Conservation (phyloP, 352 stramenopile genomes). For the Globisporangium radiosum region DNA sequence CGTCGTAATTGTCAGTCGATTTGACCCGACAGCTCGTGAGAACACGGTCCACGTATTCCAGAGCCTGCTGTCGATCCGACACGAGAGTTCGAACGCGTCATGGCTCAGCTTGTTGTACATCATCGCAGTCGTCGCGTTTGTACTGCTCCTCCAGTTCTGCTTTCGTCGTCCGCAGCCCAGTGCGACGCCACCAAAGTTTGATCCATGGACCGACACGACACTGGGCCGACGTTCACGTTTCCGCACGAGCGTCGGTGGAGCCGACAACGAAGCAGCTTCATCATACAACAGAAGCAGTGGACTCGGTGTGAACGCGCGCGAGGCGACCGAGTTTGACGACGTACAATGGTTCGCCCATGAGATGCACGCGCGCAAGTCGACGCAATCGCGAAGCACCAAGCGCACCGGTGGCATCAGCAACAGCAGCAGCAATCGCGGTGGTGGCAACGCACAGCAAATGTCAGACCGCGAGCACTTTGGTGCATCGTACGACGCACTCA, state of each 20-base stretch:
- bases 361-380: no score
- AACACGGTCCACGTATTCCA: conserved; percentile 24
- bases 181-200: not conserved
- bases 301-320: not conserved
- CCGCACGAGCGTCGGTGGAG: no score
- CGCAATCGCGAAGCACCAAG: no score
- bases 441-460: not conserved
- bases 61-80: conserved; percentile 21
- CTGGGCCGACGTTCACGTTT: not conserved
- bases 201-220: not conserved
- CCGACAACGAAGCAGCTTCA: no score
- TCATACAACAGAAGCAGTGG: not conserved
- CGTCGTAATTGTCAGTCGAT: conserved; percentile 8
- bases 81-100: conserved; percentile 14
- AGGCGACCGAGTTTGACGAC: not conserved
- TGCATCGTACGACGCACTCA: conserved; percentile 24
- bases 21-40: not conserved
- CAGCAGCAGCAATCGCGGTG: conserved; percentile 1
- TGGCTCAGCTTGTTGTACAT: conserved; percentile 22
- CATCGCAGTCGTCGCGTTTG: conserved; percentile 12
- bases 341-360: not conserved
- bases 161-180: conserved; percentile 15
- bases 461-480: conserved; percentile 12
- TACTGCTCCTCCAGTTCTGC: conserved; percentile 26
- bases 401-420: not conserved